A percentile compares a stretch with the other conserved stretches of the same genome.
These are phyloP conservation scores for Hymenoscyphus infarciens DNA, from an alignment of 2,329 filamentous ascomycete genomes.

Conservation along the genomic window DNA sequence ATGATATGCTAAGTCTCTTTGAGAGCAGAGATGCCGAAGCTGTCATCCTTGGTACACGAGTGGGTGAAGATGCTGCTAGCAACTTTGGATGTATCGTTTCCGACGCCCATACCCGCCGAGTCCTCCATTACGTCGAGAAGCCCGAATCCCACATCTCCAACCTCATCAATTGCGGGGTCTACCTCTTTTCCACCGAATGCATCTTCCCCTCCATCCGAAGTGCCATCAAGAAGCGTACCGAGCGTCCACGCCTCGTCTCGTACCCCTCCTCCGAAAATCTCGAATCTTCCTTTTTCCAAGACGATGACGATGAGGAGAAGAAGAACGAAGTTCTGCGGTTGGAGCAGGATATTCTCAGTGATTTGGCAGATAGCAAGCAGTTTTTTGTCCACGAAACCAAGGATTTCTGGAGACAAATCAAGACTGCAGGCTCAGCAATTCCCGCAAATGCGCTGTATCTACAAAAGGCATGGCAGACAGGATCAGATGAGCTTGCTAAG, in stretches of 20 bases:
- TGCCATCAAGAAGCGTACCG: constrained; percentile 91
- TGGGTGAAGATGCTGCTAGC: constrained; percentile 83
- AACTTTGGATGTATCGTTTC: constrained; percentile 99
- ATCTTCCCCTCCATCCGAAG: constrained; percentile 95
- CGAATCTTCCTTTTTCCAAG: constrained; percentile 63
- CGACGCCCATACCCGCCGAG: constrained; percentile 87
- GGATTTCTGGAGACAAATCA: constrained; percentile 99
- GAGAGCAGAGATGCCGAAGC: constrained; percentile 95
- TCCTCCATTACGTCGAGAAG: constrained; percentile 99
- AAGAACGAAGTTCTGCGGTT: constrained; percentile 87
- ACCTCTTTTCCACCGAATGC: constrained; percentile 91
- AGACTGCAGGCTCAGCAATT: constrained; percentile 94
- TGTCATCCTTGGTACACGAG: constrained; percentile 88
- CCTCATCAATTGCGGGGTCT: constrained; percentile 98
- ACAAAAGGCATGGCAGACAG: constrained; percentile 83
- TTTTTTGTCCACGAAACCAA: constrained; percentile 99
- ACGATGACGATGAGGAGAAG: constrained; percentile 70
- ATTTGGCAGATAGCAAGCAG: constrained; percentile 93
- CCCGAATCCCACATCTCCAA: constrained; percentile 97
- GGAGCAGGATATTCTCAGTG: constrained; percentile 94
- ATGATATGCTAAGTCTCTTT: constrained; percentile 92
- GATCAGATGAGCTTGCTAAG: constrained; percentile 74
- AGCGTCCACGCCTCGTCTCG: constrained; percentile 85
- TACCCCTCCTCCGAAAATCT: constrained; percentile 96
- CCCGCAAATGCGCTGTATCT: constrained; percentile 96